Base-by-base conservation (phyloP, 768 basidiomycete species). In the Neoboletus magnificus region DNA sequence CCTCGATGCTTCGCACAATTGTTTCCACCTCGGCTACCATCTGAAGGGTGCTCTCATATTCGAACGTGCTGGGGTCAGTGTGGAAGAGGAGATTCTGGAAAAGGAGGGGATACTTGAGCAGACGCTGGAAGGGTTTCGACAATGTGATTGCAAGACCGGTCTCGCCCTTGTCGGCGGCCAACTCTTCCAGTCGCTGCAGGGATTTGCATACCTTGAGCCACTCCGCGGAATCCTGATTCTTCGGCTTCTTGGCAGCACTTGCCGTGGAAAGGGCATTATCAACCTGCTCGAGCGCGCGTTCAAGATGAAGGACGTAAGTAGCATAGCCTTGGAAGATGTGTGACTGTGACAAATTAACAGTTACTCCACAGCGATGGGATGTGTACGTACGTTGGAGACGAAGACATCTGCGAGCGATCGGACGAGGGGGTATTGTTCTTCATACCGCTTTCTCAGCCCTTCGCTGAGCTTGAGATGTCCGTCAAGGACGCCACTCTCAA, bases 11-110 rank as follows among this genome's bases (percentile, higher is more conserved):
- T 43, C 96, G 82, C 46, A 99, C 96, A 64, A 98, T 96, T 20
- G 82, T 86, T 74, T 99, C 97, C 8, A 99, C 91, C 71, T 98
- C 94, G 20, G 93, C 92, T 1, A 98, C 94, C 91, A 98, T 96
- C 68, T 89, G 87, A 40, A 96, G 76, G 13, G 95, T 97, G 66
- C 88, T 89, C 71, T 99, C 97, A 67, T 97, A 99, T 74, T 99
- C 97, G 65, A 89, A 94, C 4, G 95, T 93, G 59, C 92, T 94
- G 2, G 97, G 94, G 64, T 99, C 97, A 18, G 96, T 97, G 73
- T 94, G 92, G 74, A 89, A 98, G 52, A 98, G 83, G 16, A 98
- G 81, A 70, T 97, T 98, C 74, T 99, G 97, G 76, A 98, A 98
- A 45, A 99, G 82, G 33, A 99, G 81, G 5, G 97, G 97, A 71